Conservation (phyloP, 2,329 filamentous ascomycete genomes). For the Pestalotiopsis fici region DNA sequence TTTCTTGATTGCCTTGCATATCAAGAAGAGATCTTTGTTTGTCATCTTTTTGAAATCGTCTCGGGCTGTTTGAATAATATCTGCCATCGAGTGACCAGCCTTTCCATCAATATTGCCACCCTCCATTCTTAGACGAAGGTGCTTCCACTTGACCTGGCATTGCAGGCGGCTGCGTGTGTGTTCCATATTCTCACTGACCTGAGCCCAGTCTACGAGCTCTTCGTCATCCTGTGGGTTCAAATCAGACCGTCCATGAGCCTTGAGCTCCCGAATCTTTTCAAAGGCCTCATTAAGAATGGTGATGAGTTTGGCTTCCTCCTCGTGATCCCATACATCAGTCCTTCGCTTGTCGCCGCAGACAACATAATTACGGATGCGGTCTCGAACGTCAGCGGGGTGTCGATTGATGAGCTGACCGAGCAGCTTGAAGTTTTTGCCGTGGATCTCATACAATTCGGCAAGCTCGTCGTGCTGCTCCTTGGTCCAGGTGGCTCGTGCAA, state of each 20-base stretch:
- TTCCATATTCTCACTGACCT: conserved; percentile 63
- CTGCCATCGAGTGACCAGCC: conserved; percentile 13
- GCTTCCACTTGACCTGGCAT: conserved; percentile 68
- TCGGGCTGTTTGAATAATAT: conserved; percentile 28
- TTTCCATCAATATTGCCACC: conserved; percentile 24
- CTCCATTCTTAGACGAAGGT: conserved; percentile 30
- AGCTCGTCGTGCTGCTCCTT: conserved; percentile 59
- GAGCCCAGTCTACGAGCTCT: conserved; percentile 64
- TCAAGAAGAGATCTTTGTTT: conserved; percentile 22
- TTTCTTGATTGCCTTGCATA: conserved; percentile 26
- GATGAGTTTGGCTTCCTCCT: conserved; percentile 58
- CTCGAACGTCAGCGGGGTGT: conserved; percentile 65
- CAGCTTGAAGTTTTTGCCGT: conserved; percentile 59
- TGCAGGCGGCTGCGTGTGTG: conserved; percentile 65
- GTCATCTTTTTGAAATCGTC: conserved; percentile 23
- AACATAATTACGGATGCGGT: conserved; percentile 70
- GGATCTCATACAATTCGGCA: conserved; percentile 41
- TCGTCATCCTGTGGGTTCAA: conserved; percentile 45
- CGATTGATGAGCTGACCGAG: conserved; percentile 67
- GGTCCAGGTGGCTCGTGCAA: conserved; percentile 61
- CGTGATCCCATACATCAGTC: conserved; percentile 58
- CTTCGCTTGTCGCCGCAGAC: conserved; percentile 55
- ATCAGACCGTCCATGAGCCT: conserved; percentile 29
- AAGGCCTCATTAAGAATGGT: conserved; percentile 55
- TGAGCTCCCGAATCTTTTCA: conserved; percentile 42